Evolutionary conservation across 768 basidiomycete genomes (phyloP), one percentile per base, ranked within the genome.

Genomic region (Leccinum subgranulosum): DNA sequence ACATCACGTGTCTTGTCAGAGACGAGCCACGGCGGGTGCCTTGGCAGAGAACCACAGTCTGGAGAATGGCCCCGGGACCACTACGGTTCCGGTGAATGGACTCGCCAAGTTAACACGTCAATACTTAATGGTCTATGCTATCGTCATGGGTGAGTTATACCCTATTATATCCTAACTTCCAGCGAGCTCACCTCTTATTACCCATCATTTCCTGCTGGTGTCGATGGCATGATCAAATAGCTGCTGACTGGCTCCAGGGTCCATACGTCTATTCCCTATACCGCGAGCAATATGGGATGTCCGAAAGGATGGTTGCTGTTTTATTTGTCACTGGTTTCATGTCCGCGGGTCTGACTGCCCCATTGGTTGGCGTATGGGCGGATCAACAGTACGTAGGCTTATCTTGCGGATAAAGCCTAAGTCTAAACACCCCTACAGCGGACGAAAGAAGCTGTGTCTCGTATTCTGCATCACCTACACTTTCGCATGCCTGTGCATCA

Each of bases 241-340:
- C 83, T 56, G 85, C 87, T 39, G 87, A 90, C 69, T 89, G 88
- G 87, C 76, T 90, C 14, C 87, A 90, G 69, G 89, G 89, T 0
- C 89, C 89, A 15, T 90, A 90, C 64, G 77, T 90, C 0, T 91
- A 89, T 63, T 87, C 87, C 15, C 73, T 90, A 0, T 91, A 90
- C 67, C 76, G 77, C 48, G 86, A 88, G 45, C 85, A 89, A 64
- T 87, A 88, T 59, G 71, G 65, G 10, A 83, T 85, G 65, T 74
- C 85, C 0, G 87, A 88, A 67, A 73, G 84, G 33, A 68, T 81
- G 23, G 86, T 91, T 6, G 87, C 88, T 2, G 64, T 86, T 33
- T 76, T 91, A 51, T 91, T 90, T 64, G 86, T 91, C n/a, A 86
- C 85, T 0, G 89, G 89, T 2, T 91, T 90, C 67, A 62, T 86